These are phyloP conservation scores for Tetrahymena borealis DNA, from an alignment of 73 alveolate genomes.

Conservation along the genomic window DNA sequence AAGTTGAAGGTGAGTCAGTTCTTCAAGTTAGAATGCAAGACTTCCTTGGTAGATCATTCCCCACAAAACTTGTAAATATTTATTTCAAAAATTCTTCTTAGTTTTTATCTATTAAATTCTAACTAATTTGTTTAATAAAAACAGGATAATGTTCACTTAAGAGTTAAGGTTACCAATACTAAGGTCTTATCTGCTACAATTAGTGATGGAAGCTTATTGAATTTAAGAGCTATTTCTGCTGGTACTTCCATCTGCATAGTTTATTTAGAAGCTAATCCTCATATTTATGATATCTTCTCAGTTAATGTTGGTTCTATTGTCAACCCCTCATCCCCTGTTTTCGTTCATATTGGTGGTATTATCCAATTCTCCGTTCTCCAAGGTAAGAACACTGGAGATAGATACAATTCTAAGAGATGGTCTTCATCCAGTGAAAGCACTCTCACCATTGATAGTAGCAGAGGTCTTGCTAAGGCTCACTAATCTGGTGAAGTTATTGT, in stretches of 20 bases:
- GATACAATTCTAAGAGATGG: background rate
- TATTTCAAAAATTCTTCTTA: background rate
- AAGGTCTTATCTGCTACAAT: background rate
- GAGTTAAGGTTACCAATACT: background rate
- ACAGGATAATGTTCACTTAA: background rate
- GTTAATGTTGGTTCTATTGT: slow-evolving; percentile 42
- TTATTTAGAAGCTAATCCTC: slow-evolving; percentile 41
- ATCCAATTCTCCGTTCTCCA: slow-evolving; percentile 11
- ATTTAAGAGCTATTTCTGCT: background rate
- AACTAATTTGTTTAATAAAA: background rate
- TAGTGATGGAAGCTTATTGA: background rate
- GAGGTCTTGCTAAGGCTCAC: background rate
- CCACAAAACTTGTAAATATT: background rate
- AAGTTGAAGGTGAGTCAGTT: background rate
- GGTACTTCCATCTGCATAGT: background rate
- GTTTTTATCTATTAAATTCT: background rate
- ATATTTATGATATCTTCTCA: slow-evolving; percentile 39
- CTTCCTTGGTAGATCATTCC: background rate
- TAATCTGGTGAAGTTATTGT: background rate
- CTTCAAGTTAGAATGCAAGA: background rate
- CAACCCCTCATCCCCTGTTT: slow-evolving; percentile 39
- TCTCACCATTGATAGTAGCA: background rate
- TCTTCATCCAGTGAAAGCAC: background rate
- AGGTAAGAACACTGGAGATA: background rate
- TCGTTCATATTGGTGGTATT: slow-evolving; percentile 39